Evolutionary conservation across 495 filamentous ascomycete genomes (phyloP).

Genomic region (Podospora conica): DNA sequence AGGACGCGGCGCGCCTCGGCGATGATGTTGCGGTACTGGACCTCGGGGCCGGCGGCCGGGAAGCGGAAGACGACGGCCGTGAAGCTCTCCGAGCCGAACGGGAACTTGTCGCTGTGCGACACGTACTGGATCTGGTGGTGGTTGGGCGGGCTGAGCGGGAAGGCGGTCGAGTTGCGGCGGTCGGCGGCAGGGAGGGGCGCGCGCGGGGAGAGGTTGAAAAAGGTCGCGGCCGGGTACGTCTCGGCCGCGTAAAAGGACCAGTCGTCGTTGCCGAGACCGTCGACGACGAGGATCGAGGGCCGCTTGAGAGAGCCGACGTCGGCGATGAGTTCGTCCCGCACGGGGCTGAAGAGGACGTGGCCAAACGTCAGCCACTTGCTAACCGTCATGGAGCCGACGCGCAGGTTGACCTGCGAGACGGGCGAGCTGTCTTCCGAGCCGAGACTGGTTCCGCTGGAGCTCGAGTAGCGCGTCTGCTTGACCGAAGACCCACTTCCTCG

Average conservation of each 20-base stretch:
- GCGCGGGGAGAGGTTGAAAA: slow-evolving; percentile 74
- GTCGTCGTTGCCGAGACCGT: slow-evolving; percentile 79
- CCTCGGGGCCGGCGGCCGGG: slow-evolving; percentile 65
- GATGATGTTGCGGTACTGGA: slow-evolving; percentile 70
- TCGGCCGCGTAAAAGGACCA: slow-evolving; percentile 98
- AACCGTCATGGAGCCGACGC: slow-evolving; percentile 64
- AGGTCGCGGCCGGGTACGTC: slow-evolving; percentile 76
- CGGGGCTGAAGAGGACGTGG: slow-evolving; percentile 88
- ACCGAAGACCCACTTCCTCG: slow-evolving; percentile 32
- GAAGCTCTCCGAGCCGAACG: slow-evolving; percentile 84
- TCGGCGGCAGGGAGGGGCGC: slow-evolving; percentile 33
- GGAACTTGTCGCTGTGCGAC: slow-evolving; percentile 63
- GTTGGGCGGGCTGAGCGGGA: slow-evolving; percentile 65
- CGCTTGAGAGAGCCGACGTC: slow-evolving; percentile 41
- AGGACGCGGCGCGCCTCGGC: slow-evolving; percentile 88
- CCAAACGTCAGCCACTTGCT: slow-evolving; percentile 89
- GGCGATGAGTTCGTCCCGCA: slow-evolving; percentile 65
- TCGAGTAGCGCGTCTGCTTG: slow-evolving; percentile 38
- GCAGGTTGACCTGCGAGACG: slow-evolving; percentile 70
- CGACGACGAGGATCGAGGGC: slow-evolving; percentile 75
- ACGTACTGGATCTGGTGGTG: slow-evolving; percentile 77
- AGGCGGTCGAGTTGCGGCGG: slow-evolving; percentile 27
- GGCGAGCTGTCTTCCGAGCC: slow-evolving; percentile 52
- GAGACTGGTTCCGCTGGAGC: slow-evolving; percentile 38
- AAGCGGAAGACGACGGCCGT: slow-evolving; percentile 84